Base-by-base conservation (phyloP, 2,329 filamentous ascomycete species). In the Canariomyces notabilis region DNA sequence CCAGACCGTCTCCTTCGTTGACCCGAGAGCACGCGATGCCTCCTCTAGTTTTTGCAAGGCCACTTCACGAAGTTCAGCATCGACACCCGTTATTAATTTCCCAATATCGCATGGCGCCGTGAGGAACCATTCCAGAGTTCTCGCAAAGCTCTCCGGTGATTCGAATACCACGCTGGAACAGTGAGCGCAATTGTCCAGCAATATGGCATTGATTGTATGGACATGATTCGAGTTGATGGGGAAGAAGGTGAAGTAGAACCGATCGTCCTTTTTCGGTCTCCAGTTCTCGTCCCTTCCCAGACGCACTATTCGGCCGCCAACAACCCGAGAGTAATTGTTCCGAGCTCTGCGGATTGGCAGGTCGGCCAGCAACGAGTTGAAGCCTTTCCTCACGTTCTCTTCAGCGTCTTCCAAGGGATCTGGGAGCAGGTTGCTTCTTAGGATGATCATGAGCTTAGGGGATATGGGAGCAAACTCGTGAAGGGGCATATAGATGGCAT, bases 231-330 rank as follows among this genome's bases (percentile, higher is more conserved):
- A 49, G 1, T 34, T 33, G 29, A 64, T 43, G 6, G 55, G 51
- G 38, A 64, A 64, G 47, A 61, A 61, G 8, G 31, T 16, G 40
- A 66, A 66, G 49, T 45, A 58, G 48, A 64, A 66, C 11, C 47
- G 54, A 52, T 64, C 37, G 5, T 41, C 37, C 18, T 50, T 53
- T 14, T 42, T 37, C 7, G 12, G 36, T 5, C n/a, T 34, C 5
- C 55, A 42, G 16, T 57, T 39, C 35, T 56, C 45, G 5, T 50
- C 52, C 8, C 38, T 18, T 0, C 20, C 14, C 2, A 14, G 11
- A 6, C 20, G n/a, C 6, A n/a, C n/a, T n/a, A 59, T 1, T 2
- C 29, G 49, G 8, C 58, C 57, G 35, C 60, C 37, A 9, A 60
- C 48, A 2, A 62, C 18, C 18, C 42, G 6, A 6, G 48, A 54